phyloP scores from a whole-genome alignment of 495 filamentous ascomycete species.

The Clohesyomyces aquaticus region DNA sequence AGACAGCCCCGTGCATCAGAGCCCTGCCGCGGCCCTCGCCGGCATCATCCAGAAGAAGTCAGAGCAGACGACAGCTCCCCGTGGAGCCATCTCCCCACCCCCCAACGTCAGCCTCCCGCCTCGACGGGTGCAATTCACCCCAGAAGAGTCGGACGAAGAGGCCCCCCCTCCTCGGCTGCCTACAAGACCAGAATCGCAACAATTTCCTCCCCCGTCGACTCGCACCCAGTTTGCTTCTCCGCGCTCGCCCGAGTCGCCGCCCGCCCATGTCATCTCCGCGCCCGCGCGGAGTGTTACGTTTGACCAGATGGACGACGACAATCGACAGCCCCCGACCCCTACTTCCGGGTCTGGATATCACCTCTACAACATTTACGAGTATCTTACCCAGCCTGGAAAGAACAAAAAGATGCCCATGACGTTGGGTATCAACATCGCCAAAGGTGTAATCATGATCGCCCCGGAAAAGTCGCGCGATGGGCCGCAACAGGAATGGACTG shows the following conservation, averaged over 20 bases:
- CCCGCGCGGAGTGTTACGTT: constrained; percentile 54
- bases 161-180: constrained; percentile 68
- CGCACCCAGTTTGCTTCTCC: constrained; percentile 57
- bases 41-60: constrained; percentile 66
- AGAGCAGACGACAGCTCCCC: constrained; percentile 48
- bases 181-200: constrained; percentile 66
- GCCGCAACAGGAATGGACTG: constrained; percentile 86
- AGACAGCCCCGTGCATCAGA: constrained; percentile 53
- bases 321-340: constrained; percentile 38
- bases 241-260: constrained; percentile 45
- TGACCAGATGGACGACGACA: constrained; percentile 39
- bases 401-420: constrained; percentile 97
- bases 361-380: constrained; percentile 95
- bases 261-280: constrained; percentile 54
- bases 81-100: constrained; percentile 49
- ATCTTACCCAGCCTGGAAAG: constrained; percentile 91
- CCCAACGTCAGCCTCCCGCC: constrained; percentile 48
- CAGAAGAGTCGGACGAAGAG: constrained; percentile 63
- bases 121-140: constrained; percentile 58
- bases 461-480: constrained; percentile 81
- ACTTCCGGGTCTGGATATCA: constrained; percentile 79
- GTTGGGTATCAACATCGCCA: constrained; percentile 83
- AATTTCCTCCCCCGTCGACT: constrained; percentile 56
- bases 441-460: constrained; percentile 86
- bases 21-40: constrained; percentile 73